phyloP scores from a whole-genome alignment of 345 rosid genomes.

The Leavenworthia alabamica region DNA sequence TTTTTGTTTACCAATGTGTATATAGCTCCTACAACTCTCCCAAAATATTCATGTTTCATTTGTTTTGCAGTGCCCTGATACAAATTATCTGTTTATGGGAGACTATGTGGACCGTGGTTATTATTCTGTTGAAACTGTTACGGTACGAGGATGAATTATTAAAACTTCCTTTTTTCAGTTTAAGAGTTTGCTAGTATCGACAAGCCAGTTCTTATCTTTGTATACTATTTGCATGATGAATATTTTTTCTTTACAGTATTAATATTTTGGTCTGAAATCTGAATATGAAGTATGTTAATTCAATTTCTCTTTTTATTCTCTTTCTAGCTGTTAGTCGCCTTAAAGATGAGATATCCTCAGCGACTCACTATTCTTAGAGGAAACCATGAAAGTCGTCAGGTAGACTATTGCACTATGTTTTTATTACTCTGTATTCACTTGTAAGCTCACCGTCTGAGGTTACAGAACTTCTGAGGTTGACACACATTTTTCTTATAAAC shows the following conservation, averaged over 20 bases:
- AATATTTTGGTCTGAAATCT: background rate
- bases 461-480: no score
- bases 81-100: constrained; percentile 89
- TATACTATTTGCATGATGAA: background rate
- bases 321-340: constrained; percentile 73
- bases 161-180: background rate
- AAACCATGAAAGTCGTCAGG: constrained; percentile 99
- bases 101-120: no score
- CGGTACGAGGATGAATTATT: constrained; percentile 40
- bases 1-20: background rate
- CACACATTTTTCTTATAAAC: background rate
- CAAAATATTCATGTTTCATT: background rate
- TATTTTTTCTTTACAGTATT: background rate
- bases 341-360: constrained; percentile 81
- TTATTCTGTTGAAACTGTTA: constrained; percentile 94
- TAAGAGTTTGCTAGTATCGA: background rate
- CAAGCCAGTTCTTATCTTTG: background rate
- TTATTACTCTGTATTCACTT: background rate
- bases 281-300: background rate
- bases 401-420: constrained; percentile 19
- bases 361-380: constrained; percentile 96
- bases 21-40: background rate
- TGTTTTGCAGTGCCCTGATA: constrained; percentile 82
- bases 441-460: background rate
- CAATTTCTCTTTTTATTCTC: background rate